Evolutionary conservation across 345 rosid genomes (phyloP).

Genomic region (Anacardium occidentale): DNA sequence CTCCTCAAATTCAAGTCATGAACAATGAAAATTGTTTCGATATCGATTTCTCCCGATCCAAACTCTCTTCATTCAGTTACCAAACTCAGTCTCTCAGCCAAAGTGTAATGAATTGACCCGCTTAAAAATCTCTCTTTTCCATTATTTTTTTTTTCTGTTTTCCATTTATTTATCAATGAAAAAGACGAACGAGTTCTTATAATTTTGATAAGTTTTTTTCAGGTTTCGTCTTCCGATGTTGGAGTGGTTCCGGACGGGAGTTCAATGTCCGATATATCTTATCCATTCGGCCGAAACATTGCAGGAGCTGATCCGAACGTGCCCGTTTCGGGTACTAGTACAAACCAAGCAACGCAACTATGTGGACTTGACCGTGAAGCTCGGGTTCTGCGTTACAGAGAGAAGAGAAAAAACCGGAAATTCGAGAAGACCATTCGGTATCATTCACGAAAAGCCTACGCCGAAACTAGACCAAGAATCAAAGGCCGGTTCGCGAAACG

Average conservation of each 20-base stretch:
- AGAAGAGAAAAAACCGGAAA: slow-evolving; percentile 92
- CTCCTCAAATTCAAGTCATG: slow-evolving; percentile 33
- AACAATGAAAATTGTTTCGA: slow-evolving; percentile 49
- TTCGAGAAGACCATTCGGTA: slow-evolving; percentile 96
- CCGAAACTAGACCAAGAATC: slow-evolving; percentile 91
- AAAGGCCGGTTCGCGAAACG: slow-evolving; percentile 94
- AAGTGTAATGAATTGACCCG: slow-evolving; percentile 38
- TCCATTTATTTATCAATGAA: neutral
- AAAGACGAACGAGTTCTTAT: neutral
- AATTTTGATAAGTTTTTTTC: slow-evolving; percentile 13
- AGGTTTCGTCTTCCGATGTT: slow-evolving; percentile 86
- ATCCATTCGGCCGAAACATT: slow-evolving; percentile 42
- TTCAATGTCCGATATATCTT: slow-evolving; percentile 57
- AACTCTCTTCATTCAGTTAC: slow-evolving; percentile 50
- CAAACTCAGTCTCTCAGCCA: slow-evolving; percentile 44
- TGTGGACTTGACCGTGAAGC: slow-evolving; percentile 80
- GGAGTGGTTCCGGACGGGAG: slow-evolving; percentile 89
- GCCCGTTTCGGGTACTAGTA: slow-evolving; percentile 20
- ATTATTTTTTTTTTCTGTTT: neutral
- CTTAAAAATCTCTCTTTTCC: neutral
- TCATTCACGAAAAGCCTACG: slow-evolving; percentile 91
- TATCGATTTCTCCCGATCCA: slow-evolving; percentile 53
- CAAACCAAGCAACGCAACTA: slow-evolving; percentile 37
- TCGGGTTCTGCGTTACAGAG: slow-evolving; percentile 87
- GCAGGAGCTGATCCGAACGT: slow-evolving; percentile 29